Base-by-base conservation (phyloP, 2,329 filamentous ascomycete species). In the Paracoccidioides lutzii region DNA sequence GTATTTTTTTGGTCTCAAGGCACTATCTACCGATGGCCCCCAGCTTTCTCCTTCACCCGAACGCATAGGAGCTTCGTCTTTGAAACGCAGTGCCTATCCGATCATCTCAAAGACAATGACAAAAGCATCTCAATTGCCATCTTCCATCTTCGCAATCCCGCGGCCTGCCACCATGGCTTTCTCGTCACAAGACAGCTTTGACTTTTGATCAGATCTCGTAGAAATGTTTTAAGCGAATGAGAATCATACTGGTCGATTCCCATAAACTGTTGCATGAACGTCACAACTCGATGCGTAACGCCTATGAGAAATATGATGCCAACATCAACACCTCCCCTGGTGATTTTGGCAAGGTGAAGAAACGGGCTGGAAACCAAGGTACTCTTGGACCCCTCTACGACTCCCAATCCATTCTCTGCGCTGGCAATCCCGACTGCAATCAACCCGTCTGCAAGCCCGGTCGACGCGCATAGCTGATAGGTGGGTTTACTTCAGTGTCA, bases 61-160 rank as follows among this genome's bases (percentile, higher is more conserved):
- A 10, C 73, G 75, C 37, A 76, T 62, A 1, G 72, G 68, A 33
- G 73, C 74, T 61, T 77, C 74, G 49, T 76, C 60, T 51, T 69
- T 74, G 58, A 75, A 76, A 8, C 15, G 22, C 5, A n/a, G 33
- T 8, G n/a, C n/a, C n/a, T 40, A 38, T 1, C 67, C 58, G 5
- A 73, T 76, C 12, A 74, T 76, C 65, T 76, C 74, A 55, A 76
- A 73, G 10, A 76, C 72, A 65, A 77, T 73, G 28, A 76, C 67
- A 1, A 75, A 64, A 14, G 32, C 52, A 1, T 43, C 38, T 28
- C 30, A 22, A 15, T 66, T 66, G n/a, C 61, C 63, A 10, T 71
- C 69, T 37, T 60, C 59, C 3, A 65, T 68, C 22, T 55, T 61
- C 22, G 66, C 71, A 50, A 76, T 72, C 0, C 74, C 74, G 52